Evolutionary conservation across 495 filamentous ascomycete genomes (phyloP).

Genomic region (Echria macrotheca): DNA sequence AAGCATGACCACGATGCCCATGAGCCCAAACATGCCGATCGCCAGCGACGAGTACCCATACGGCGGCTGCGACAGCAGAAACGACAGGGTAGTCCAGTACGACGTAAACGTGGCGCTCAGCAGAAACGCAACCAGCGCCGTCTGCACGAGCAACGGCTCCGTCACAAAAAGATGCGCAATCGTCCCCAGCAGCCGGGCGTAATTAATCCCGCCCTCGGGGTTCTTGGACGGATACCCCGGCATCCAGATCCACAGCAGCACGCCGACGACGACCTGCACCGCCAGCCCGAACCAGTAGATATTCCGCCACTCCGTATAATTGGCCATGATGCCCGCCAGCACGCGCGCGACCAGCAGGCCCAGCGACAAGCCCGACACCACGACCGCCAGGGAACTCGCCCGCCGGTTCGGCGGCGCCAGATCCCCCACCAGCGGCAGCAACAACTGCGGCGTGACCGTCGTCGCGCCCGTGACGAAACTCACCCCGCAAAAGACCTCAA

Average conservation of each 20-base stretch:
- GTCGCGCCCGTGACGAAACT: conserved; percentile 67
- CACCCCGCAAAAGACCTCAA: conserved; percentile 58
- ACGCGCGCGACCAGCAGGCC: conserved; percentile 74
- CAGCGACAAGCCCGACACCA: conserved; percentile 71
- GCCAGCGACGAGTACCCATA: conserved; percentile 61
- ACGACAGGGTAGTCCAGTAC: conserved; percentile 80
- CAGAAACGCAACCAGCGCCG: conserved; percentile 34
- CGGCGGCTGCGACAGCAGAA: conserved; percentile 62
- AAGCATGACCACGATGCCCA: conserved; percentile 64
- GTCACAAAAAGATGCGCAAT: conserved; percentile 57
- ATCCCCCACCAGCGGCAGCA: conserved; percentile 80
- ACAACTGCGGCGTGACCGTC: conserved; percentile 79
- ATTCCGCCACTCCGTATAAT: conserved; percentile 65
- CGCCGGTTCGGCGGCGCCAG: conserved; percentile 65
- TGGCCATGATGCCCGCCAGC: conserved; percentile 67
- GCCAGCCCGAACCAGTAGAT: conserved; percentile 78
- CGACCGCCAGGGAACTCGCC: conserved; percentile 63
- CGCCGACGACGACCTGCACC: conserved; percentile 64
- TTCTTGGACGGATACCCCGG: conserved; percentile 77
- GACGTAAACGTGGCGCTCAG: conserved; percentile 37
- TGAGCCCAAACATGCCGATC: conserved; percentile 74
- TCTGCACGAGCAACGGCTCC: conserved; percentile 65
- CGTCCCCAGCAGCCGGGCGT: conserved; percentile 58
- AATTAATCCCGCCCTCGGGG: conserved; percentile 54
- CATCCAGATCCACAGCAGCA: conserved; percentile 65